Evolutionary conservation across 495 filamentous ascomycete genomes (phyloP).

Genomic region (Pyrenula massariospora): DNA sequence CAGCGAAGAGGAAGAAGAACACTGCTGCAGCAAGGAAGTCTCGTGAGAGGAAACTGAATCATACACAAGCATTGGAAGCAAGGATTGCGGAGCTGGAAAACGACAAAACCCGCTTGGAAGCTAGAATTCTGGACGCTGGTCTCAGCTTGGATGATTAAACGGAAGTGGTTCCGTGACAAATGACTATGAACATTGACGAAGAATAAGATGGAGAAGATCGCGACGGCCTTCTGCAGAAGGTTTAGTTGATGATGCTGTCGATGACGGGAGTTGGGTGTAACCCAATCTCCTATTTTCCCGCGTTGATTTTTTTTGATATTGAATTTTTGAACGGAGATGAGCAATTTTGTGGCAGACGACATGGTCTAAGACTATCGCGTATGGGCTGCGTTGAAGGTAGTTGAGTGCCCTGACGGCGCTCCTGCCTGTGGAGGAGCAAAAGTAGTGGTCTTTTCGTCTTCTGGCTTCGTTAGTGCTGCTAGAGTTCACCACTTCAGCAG

Average conservation of each 20-base stretch:
- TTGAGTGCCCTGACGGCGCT: background rate
- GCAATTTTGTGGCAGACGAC: background rate
- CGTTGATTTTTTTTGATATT: background rate
- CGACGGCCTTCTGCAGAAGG: background rate
- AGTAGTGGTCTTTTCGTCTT: background rate
- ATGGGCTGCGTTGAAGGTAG: background rate
- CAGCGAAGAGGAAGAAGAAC: constrained; percentile 89
- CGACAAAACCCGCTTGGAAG: background rate
- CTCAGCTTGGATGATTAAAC: background rate
- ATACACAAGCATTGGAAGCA: constrained; percentile 48
- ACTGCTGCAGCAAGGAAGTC: constrained; percentile 94
- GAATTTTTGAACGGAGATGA: background rate
- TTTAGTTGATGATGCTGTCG: background rate
- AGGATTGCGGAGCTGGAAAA: constrained; percentile 31
- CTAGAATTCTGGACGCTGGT: background rate
- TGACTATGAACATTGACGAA: background rate
- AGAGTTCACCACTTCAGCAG: background rate
- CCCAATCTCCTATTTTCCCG: background rate
- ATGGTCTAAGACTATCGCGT: background rate
- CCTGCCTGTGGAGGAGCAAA: background rate
- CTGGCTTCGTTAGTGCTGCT: background rate
- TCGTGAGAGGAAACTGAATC: constrained; percentile 66
- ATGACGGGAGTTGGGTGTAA: background rate
- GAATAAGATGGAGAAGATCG: background rate
- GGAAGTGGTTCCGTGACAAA: background rate